Evolutionary conservation across 257 asterid species (phyloP).

Genomic region (Primulina tabacum): DNA sequence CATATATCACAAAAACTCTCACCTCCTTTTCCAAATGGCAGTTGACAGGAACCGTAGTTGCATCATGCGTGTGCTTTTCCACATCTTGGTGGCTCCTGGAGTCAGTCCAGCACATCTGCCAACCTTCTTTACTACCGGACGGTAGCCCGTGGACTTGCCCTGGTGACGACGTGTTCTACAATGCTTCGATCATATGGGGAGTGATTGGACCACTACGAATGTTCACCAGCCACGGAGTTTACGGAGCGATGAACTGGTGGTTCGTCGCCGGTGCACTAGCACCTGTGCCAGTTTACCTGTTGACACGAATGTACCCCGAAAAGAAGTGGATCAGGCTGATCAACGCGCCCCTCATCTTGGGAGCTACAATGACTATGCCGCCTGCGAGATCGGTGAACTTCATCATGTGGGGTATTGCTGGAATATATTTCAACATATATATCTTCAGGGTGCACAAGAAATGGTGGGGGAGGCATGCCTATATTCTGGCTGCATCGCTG

Average conservation of each 20-base stretch:
- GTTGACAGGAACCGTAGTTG: slow-evolving; percentile 56
- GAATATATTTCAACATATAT: slow-evolving; percentile 43
- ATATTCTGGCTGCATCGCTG: slow-evolving; percentile 64
- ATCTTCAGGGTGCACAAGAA: slow-evolving; percentile 41
- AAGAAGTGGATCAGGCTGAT: slow-evolving; percentile 60
- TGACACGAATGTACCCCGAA: slow-evolving; percentile 49
- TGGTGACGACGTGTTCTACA: slow-evolving; percentile 56
- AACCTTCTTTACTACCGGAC: slow-evolving; percentile 36
- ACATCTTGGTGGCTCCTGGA: slow-evolving; percentile 72
- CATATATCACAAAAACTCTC: neutral
- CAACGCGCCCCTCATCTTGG: slow-evolving; percentile 58
- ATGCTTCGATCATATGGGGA: slow-evolving; percentile 89
- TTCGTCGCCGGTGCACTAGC: slow-evolving; percentile 60
- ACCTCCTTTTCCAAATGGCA: slow-evolving; percentile 16
- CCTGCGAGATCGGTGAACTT: slow-evolving; percentile 74
- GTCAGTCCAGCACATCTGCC: slow-evolving; percentile 43
- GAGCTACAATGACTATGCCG: slow-evolving; percentile 48
- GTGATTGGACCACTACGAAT: slow-evolving; percentile 66
- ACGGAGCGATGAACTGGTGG: slow-evolving; percentile 56
- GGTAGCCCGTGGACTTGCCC: slow-evolving; percentile 92
- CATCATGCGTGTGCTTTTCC: slow-evolving; percentile 46
- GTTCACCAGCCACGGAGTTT: slow-evolving; percentile 57
- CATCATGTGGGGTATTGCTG: slow-evolving; percentile 59
- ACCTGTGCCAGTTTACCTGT: slow-evolving; percentile 47
- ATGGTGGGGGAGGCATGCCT: slow-evolving; percentile 72